Evolutionary conservation across 1,284 basidiomycete species (phyloP), one percentile per base, ranked within the genome.

Genomic region (Entoloma clypeatum): DNA sequence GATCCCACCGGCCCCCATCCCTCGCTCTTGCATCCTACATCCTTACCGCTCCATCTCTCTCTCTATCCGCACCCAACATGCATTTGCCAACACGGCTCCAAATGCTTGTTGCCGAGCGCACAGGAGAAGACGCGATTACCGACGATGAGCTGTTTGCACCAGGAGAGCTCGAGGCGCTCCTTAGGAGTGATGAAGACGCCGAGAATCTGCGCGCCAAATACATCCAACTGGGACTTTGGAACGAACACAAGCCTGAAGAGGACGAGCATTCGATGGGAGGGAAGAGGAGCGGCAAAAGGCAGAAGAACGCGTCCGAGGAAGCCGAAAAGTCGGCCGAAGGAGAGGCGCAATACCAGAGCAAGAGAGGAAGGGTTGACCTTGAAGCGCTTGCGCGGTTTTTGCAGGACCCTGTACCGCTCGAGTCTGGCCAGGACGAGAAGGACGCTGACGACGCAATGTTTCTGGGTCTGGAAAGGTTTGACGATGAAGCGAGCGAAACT

Each of bases 61-160:
- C 57, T 7, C 40, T 5, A 49, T 62, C 16, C 55, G 50, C 28
- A 58, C 52, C 11, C 48, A 17, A 44, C 39, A 44, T 6, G 55
- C 66, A n/a, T n/a, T n/a, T n/a, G 17, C 82, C 77, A 2, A 77
- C 79, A 3, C 79, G 84, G 25, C 68, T 86, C 10, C 79, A 86
- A 52, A 59, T 79, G 13, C 69, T 87, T 19, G 59, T 67, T 0
- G 60, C 67, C 7, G 62, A 66, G 26, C 74, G 80, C 29, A 76
- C 80, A 36, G 76, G 54, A 4, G 67, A 67, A 24, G 57, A 57
- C 17, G 57, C 57, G 6, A 69, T 80, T 21, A 40, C 39, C 4
- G 78, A 81, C 48, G 71, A 75, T 3, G 77, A 80, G 43, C 58
- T 81, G 3, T 78, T 81, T 42, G 68, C 57, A 4, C 67, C 72